phyloP scores from a whole-genome alignment of 371 early-diverging fungal genomes.

The Thermomucor indicae-seudaticae region DNA sequence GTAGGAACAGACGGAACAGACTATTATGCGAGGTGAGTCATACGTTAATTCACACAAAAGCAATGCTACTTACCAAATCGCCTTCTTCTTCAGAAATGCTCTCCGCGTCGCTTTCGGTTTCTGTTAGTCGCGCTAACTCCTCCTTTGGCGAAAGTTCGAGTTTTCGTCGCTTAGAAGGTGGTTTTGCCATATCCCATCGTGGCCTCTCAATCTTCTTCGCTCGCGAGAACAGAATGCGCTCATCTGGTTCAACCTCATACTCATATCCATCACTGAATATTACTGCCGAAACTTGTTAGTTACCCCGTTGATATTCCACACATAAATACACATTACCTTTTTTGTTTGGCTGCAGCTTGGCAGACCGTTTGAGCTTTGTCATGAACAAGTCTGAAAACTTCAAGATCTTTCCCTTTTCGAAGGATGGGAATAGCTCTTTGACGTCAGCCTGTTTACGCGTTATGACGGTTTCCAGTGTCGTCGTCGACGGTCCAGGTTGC shows the following conservation, averaged over 20 bases:
- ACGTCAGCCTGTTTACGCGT: conserved; percentile 30
- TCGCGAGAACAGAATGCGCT: conserved; percentile 28
- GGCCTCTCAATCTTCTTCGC: conserved; percentile 22
- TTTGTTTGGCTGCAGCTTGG: conserved; percentile 25
- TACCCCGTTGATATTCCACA: background rate
- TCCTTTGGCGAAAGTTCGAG: conserved; percentile 14
- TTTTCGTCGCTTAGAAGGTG: conserved; percentile 21
- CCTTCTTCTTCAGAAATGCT: conserved; percentile 1
- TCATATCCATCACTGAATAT: conserved; percentile 40
- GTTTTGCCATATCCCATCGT: conserved; percentile 5
- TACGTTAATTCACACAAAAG: background rate
- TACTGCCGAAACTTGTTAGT: conserved; percentile 11
- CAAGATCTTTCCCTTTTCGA: conserved; percentile 55
- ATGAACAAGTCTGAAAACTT: conserved; percentile 71
- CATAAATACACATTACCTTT: conserved; percentile 17
- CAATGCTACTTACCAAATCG: background rate
- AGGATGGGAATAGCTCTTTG: conserved; percentile 60
- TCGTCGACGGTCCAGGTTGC: background rate
- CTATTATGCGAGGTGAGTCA: background rate
- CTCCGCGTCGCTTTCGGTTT: background rate
- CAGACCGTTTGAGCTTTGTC: conserved; percentile 30
- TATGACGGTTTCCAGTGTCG: no score
- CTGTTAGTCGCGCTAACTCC: background rate
- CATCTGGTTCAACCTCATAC: conserved; percentile 41
- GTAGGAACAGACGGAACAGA: background rate